Evolutionary conservation across 2,329 filamentous ascomycete genomes (phyloP).

Genomic region (Penicillium frequentans): DNA sequence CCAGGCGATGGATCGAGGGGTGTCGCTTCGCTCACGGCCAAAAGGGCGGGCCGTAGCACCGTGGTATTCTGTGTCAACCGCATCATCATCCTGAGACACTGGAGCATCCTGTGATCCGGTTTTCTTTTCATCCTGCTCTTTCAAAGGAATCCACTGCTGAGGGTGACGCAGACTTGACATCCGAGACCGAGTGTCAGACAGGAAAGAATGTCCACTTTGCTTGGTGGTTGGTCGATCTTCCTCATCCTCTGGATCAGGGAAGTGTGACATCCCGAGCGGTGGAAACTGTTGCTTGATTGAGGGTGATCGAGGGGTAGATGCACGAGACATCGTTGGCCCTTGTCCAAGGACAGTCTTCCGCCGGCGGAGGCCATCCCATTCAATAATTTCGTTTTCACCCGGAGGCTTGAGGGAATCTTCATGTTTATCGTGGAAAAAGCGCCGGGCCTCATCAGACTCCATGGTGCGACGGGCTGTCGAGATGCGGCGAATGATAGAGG

Average conservation of each 20-base stretch:
- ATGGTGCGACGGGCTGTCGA: conserved; percentile 73
- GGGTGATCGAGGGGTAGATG: conserved; percentile 39
- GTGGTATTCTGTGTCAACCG: conserved; percentile 42
- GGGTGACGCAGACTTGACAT: conserved; percentile 38
- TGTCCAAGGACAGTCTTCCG: conserved; percentile 60
- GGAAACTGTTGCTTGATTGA: conserved; percentile 61
- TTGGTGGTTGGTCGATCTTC: conserved; percentile 33
- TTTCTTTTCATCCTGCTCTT: conserved; percentile 31
- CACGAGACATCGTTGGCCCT: conserved; percentile 41
- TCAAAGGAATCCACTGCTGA: conserved; percentile 35
- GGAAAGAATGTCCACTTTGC: conserved; percentile 35
- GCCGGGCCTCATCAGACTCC: conserved; percentile 75
- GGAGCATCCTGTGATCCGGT: conserved; percentile 9
- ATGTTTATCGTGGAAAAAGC: conserved; percentile 75
- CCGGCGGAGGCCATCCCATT: conserved; percentile 89
- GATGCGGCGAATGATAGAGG: conserved; percentile 80
- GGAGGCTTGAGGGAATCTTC: conserved; percentile 71
- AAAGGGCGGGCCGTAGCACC: conserved; percentile 19
- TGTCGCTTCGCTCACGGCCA: conserved; percentile 31
- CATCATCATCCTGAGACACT: conserved; percentile 36
- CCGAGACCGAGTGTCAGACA: conserved; percentile 40
- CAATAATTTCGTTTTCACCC: conserved; percentile 74
- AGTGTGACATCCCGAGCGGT: conserved; percentile 82
- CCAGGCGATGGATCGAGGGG: conserved; percentile 42
- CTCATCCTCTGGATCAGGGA: conserved; percentile 67